Evolutionary conservation across 768 basidiomycete species (phyloP).

Genomic region (Cyclocybe aegerita): DNA sequence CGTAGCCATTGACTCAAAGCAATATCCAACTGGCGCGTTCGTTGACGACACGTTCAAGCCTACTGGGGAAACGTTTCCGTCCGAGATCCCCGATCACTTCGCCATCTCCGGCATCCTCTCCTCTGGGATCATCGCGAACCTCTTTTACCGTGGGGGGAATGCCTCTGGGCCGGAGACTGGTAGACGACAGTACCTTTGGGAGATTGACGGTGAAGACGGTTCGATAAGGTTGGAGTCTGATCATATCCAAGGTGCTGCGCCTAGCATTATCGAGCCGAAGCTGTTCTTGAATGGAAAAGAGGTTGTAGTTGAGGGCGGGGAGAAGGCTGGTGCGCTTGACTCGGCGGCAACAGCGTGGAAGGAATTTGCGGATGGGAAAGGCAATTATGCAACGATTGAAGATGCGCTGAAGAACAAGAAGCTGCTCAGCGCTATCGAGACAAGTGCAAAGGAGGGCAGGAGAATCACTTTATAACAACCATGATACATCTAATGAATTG

Average conservation of each 20-base stretch:
- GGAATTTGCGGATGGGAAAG: constrained; percentile 13
- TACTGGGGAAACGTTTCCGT: constrained; percentile 1
- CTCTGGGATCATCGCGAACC: constrained; percentile 2
- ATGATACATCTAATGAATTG: too few relatives aligned
- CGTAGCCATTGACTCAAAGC: constrained; percentile 3
- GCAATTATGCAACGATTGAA: constrained; percentile 16
- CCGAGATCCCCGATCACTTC: constrained; percentile 5
- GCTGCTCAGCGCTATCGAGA: constrained; percentile 14
- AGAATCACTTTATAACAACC: too few relatives aligned
- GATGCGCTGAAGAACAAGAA: constrained; percentile 17
- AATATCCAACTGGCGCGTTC: constrained; percentile 2
- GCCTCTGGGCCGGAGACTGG: constrained; percentile 7
- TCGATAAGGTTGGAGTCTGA: constrained; percentile 11
- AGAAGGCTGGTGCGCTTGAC: neutral
- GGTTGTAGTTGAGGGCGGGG: constrained; percentile 4
- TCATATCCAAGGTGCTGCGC: neutral
- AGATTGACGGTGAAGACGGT: constrained; percentile 17
- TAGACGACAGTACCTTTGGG: constrained; percentile 6
- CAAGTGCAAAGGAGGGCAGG: constrained; percentile 1
- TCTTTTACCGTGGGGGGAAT: constrained; percentile 1
- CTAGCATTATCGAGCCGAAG: constrained; percentile 4
- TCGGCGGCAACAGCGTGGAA: constrained; percentile 5
- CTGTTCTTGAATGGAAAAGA: constrained; percentile 19
- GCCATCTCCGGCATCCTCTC: constrained; percentile 7
- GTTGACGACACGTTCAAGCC: constrained; percentile 1